A percentile compares a stretch with the other conserved stretches of the same genome.
phyloP scores from a whole-genome alignment of 495 filamentous ascomycete species.

The Lasiosphaeria hispida region DNA sequence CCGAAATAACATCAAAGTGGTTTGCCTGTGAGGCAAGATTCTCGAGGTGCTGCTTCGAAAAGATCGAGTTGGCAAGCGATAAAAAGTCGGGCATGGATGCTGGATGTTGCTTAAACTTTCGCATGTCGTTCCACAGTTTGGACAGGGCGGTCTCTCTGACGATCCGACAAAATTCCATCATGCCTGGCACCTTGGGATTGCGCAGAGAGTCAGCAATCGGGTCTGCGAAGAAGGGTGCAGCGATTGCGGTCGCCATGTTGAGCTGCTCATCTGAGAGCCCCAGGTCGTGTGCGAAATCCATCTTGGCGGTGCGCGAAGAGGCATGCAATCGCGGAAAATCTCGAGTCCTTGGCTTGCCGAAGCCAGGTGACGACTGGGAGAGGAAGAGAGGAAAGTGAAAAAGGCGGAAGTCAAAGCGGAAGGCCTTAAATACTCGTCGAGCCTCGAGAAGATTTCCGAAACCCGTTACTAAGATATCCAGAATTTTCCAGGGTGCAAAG shows the following conservation, averaged over 20 bases:
- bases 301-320: too few species aligned
- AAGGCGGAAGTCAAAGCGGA: too few species aligned
- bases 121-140: background rate
- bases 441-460: too few species aligned
- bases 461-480: too few species aligned
- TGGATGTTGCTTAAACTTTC: background rate
- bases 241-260: conserved; percentile 1
- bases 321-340: too few species aligned
- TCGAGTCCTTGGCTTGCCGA: too few species aligned
- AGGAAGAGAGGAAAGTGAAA: too few species aligned
- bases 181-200: background rate
- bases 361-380: too few species aligned
- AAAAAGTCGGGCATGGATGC: background rate
- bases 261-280: background rate
- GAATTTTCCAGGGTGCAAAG: too few species aligned
- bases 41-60: background rate
- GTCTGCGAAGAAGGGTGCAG: background rate
- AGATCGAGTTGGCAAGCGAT: background rate
- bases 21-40: background rate
- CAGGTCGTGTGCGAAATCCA: conserved; percentile 1
- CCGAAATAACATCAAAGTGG: too few species aligned
- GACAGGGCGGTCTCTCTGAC: background rate
- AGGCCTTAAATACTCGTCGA: too few species aligned
- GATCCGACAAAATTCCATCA: background rate
- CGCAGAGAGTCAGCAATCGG: background rate